Evolutionary conservation across 1,139 yeast species (phyloP).

Genomic region (Debaryomyces sp.): DNA sequence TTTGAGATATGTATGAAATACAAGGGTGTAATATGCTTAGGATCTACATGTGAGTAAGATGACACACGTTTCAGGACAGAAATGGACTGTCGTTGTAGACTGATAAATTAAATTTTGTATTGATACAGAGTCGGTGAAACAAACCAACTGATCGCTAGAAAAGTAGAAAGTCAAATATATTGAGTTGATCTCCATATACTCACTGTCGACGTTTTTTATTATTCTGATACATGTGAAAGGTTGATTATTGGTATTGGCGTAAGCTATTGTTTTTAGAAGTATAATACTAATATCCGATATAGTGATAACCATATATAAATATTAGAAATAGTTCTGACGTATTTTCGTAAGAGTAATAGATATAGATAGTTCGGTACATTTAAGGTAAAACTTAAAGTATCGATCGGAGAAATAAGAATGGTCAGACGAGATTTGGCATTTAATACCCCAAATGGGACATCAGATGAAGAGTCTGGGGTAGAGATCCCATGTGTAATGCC

Average conservation of each 20-base stretch:
- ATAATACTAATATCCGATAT: not conserved
- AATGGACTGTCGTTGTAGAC: no score
- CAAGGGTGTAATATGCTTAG: no score
- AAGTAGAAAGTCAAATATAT: no score
- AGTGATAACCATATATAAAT: not conserved
- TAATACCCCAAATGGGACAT: conserved; percentile 23
- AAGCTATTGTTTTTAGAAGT: not conserved
- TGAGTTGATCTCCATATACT: no score
- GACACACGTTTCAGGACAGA: no score
- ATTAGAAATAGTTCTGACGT: not conserved
- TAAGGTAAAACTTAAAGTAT: not conserved
- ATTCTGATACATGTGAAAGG: not conserved
- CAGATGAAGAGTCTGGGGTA: conserved; percentile 1
- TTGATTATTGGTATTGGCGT: not conserved
- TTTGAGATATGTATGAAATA: no score
- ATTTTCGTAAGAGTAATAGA: not conserved
- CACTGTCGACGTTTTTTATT: no score
- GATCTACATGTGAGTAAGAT: no score
- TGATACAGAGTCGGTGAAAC: no score
- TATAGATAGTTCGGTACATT: not conserved
- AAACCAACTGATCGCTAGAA: no score
- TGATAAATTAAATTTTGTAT: no score
- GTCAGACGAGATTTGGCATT: conserved; percentile 41
- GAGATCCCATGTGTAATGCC: conserved; percentile 3
- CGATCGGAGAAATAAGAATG: conserved; percentile 17